Percentiles rank a stretch among this genome's conserved stretches.
Evolutionary conservation across 2,329 filamentous ascomycete genomes (phyloP).

Genomic region (Aspergillus phoenicis): DNA sequence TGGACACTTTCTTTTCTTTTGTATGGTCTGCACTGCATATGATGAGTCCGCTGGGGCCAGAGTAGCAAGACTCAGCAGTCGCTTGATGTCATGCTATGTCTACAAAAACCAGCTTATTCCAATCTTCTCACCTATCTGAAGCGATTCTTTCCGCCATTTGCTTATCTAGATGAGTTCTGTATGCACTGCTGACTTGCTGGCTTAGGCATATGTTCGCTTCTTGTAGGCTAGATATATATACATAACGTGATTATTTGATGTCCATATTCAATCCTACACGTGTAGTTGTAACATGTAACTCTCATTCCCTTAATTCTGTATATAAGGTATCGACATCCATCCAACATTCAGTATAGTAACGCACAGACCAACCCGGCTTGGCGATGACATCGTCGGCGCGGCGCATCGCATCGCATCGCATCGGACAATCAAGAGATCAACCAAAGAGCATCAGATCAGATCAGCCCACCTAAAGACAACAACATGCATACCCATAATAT

Average conservation of each 20-base stretch:
- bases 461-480: background rate
- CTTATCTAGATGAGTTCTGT: background rate
- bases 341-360: constrained; percentile 1
- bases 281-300: background rate
- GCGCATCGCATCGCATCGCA: constrained; percentile 3
- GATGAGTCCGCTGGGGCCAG: constrained; percentile 59
- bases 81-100: constrained; percentile 50
- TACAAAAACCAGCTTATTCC: constrained; percentile 62
- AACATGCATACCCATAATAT: background rate
- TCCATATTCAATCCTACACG: background rate
- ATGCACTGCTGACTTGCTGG: constrained; percentile 10
- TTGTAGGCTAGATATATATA: constrained; percentile 3
- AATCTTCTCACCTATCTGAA: constrained; percentile 70
- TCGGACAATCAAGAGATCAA: background rate
- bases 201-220: background rate
- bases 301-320: background rate
- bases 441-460: background rate
- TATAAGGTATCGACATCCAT: background rate
- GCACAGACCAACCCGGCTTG: constrained; percentile 38
- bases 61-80: constrained; percentile 43
- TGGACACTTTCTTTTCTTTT: constrained; percentile 7
- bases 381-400: constrained; percentile 31
- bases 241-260: background rate
- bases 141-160: background rate
- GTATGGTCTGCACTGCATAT: constrained; percentile 25